Evolutionary conservation across 2,329 filamentous ascomycete genomes (phyloP).

Genomic region (Xylariaceae sp.): DNA sequence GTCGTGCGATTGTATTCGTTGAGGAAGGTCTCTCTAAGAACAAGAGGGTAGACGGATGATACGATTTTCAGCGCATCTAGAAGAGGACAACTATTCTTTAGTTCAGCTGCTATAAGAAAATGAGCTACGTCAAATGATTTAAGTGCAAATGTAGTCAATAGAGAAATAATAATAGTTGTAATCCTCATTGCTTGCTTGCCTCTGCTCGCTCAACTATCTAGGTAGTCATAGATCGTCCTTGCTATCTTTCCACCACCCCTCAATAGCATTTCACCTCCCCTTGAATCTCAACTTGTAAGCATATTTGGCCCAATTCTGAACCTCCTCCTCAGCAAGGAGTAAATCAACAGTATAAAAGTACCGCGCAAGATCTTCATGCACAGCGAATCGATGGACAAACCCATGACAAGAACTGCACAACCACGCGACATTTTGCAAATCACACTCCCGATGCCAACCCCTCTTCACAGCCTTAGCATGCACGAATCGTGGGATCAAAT

Average conservation of each 20-base stretch:
- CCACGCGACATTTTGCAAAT: slow-evolving; percentile 79
- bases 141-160: too few relatives aligned
- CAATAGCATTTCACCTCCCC: slow-evolving; percentile 26
- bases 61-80: too few relatives aligned
- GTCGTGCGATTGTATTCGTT: too few relatives aligned
- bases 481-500: slow-evolving; percentile 74
- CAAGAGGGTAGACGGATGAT: too few relatives aligned
- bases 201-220: background rate
- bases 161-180: too few relatives aligned
- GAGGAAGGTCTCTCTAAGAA: too few relatives aligned
- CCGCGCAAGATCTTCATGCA: slow-evolving; percentile 73
- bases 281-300: slow-evolving; percentile 73
- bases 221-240: background rate
- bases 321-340: slow-evolving; percentile 66
- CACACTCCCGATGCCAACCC: slow-evolving; percentile 73
- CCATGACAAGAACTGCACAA: slow-evolving; percentile 79
- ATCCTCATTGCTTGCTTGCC: background rate
- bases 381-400: slow-evolving; percentile 72
- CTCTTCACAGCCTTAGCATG: slow-evolving; percentile 73
- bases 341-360: slow-evolving; percentile 70
- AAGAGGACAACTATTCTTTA: too few relatives aligned
- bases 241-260: background rate
- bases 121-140: too few relatives aligned
- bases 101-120: too few relatives aligned
- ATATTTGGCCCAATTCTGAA: slow-evolving; percentile 68